Conservation (phyloP, 306 rosid genomes). For the barrel medic (Medicago truncatula) region DNA sequence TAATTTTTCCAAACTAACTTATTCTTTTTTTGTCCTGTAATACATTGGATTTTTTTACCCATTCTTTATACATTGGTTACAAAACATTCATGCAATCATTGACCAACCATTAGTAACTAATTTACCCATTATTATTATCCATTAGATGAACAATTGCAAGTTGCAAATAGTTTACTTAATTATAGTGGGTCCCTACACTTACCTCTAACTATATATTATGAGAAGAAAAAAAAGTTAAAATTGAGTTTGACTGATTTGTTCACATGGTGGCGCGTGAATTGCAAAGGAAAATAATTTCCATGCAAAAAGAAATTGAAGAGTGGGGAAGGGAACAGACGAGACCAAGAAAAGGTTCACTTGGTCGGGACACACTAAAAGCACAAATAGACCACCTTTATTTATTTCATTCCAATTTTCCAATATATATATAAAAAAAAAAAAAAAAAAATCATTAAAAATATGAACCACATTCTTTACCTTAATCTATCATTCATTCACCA, state of each 20-base stretch:
- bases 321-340: conserved; percentile 56
- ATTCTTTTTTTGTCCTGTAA: background rate
- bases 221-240: background rate
- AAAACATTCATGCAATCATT: background rate
- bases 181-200: background rate
- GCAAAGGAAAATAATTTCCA: conserved; percentile 34
- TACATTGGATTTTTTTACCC: background rate
- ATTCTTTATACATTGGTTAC: background rate
- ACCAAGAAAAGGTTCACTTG: conserved; percentile 57
- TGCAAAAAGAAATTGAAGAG: conserved; percentile 47
- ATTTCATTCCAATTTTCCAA: conserved; percentile 33
- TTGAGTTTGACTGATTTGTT: conserved; percentile 17
- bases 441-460: background rate
- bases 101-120: background rate
- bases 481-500: conserved; percentile 43
- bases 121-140: background rate
- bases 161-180: background rate
- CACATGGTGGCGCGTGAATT: conserved; percentile 49
- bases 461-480: conserved; percentile 46
- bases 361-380: conserved; percentile 65
- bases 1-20: background rate
- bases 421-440: background rate
- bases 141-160: background rate
- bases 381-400: conserved; percentile 40
- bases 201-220: background rate